Conservation (phyloP, 768 basidiomycete species). For the Leccinum obscurum region DNA sequence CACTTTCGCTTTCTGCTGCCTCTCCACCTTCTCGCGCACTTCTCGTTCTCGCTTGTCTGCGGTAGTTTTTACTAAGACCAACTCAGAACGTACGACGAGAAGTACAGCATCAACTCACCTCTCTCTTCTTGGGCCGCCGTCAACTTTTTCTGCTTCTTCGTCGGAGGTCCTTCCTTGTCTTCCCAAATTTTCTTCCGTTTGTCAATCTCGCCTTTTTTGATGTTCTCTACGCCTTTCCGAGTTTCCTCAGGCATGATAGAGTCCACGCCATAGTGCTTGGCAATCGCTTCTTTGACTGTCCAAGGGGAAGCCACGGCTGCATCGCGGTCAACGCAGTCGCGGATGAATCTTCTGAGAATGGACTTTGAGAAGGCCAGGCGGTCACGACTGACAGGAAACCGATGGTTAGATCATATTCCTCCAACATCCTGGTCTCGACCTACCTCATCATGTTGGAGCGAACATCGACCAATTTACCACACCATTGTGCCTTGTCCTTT, state of each 20-base stretch:
- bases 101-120: conserved; percentile 41
- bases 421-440: conserved; percentile 22
- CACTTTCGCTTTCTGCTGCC: conserved; percentile 61
- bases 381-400: conserved; percentile 66
- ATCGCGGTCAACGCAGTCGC: conserved; percentile 93
- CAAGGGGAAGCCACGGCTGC: conserved; percentile 93
- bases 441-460: conserved; percentile 80
- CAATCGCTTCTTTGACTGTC: conserved; percentile 88
- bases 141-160: conserved; percentile 81
- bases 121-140: conserved; percentile 73
- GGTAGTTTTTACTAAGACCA: conserved; percentile 29
- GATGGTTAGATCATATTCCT: conserved; percentile 4
- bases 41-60: conserved; percentile 71
- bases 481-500: conserved; percentile 64
- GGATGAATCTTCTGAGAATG: conserved; percentile 92
- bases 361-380: conserved; percentile 95
- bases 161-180: conserved; percentile 80
- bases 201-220: conserved; percentile 87
- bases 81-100: conserved; percentile 12
- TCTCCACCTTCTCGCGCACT: conserved; percentile 67
- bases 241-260: conserved; percentile 86
- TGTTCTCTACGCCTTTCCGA: conserved; percentile 70
- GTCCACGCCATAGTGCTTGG: conserved; percentile 81
- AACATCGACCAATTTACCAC: conserved; percentile 82
- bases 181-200: conserved; percentile 92